phyloP scores from a whole-genome alignment of 495 filamentous ascomycete genomes.

The Immersiella caudata region DNA sequence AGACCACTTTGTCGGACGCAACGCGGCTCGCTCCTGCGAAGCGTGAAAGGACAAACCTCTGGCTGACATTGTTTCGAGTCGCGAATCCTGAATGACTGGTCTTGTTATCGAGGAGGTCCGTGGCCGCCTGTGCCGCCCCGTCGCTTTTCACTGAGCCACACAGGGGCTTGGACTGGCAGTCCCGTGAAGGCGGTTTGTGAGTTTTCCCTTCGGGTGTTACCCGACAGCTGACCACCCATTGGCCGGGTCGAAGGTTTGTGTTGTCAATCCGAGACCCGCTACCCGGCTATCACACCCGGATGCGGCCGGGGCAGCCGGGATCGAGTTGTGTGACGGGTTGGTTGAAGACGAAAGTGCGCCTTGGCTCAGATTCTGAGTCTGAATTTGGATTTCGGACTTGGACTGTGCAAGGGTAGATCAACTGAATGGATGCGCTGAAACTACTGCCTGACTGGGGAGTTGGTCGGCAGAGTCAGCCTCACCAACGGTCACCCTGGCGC shows the following conservation, averaged over 20 bases:
- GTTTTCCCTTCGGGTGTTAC: background rate
- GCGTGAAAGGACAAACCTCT: background rate
- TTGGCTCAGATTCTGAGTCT: background rate
- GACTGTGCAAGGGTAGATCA: background rate
- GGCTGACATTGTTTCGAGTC: conserved; percentile 1
- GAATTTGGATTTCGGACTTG: too few species aligned
- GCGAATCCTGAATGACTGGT: background rate
- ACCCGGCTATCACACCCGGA: background rate
- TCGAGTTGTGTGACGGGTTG: background rate
- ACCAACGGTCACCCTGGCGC: background rate
- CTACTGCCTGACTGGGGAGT: background rate
- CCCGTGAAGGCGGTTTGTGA: conserved; percentile 1
- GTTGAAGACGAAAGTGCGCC: background rate
- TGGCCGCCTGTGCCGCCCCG: conserved; percentile 2
- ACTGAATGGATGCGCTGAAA: background rate
- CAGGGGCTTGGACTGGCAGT: background rate
- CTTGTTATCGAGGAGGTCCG: conserved; percentile 1
- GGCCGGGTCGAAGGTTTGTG: background rate
- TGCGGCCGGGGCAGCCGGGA: background rate
- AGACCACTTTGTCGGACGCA: background rate
- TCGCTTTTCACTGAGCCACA: conserved; percentile 3
- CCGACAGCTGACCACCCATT: background rate
- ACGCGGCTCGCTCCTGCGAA: background rate
- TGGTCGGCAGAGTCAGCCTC: background rate
- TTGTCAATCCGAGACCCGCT: conserved; percentile 7